Percentiles rank a stretch among this genome's conserved stretches.
Conservation (phyloP, 768 basidiomycete genomes). For the Amylocystis lapponica region DNA sequence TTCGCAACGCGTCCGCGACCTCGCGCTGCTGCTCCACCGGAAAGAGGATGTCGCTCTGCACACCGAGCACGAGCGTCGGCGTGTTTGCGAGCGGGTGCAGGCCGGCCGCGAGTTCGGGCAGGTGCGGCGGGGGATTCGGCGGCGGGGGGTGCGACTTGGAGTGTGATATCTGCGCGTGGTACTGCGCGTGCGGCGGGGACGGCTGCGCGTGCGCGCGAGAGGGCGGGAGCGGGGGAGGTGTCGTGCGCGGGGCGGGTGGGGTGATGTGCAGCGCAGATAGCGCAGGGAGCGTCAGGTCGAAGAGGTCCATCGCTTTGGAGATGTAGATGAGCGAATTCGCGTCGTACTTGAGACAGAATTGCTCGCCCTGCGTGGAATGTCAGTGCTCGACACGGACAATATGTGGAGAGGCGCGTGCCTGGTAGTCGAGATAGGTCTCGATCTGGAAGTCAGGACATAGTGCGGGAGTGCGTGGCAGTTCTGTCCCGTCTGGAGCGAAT, state of each 20-base stretch:
- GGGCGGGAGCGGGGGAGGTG: conserved; percentile 21
- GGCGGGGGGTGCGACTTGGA: conserved; percentile 72
- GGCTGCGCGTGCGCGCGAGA: conserved; percentile 22
- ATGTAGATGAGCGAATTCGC: conserved; percentile 99
- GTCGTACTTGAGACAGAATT: conserved; percentile 95
- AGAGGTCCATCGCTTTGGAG: conserved; percentile 98
- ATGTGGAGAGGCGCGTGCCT: conserved; percentile 30
- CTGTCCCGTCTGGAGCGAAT: not conserved
- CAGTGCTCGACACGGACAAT: not conserved
- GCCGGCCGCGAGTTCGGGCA: conserved; percentile 73
- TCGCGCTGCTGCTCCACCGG: conserved; percentile 97
- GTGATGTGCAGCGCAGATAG: conserved; percentile 62
- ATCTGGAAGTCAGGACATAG: conserved; percentile 97
- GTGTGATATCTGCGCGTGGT: conserved; percentile 33
- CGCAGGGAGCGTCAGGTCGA: conserved; percentile 85
- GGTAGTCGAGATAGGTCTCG: conserved; percentile 97
- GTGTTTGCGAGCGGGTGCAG: conserved; percentile 68
- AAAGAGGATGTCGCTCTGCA: conserved; percentile 95
- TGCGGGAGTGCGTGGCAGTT: conserved; percentile 44
- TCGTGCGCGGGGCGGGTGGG: conserved; percentile 18
- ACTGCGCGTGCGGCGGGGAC: conserved; percentile 16
- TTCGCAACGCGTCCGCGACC: conserved; percentile 83
- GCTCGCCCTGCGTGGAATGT: conserved; percentile 65
- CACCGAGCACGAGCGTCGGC: conserved; percentile 84
- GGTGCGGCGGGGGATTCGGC: conserved; percentile 65